phyloP scores from a whole-genome alignment of 345 rosid species.

The Adansonia digitata region DNA sequence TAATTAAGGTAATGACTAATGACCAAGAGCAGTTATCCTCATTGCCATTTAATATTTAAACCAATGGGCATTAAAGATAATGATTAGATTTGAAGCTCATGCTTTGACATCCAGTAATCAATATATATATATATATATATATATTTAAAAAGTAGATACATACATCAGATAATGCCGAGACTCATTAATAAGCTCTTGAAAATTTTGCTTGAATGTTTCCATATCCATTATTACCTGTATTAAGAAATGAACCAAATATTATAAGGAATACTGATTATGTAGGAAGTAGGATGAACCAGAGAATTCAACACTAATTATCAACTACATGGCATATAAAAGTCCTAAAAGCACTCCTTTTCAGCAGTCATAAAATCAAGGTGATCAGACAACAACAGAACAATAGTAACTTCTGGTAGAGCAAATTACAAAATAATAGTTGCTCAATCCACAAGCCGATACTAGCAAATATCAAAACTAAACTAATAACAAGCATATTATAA shows the following conservation, averaged over 20 bases:
- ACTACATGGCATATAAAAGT: neutral
- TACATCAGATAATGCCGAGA: conserved; percentile 49
- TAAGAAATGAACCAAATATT: conserved; percentile 2
- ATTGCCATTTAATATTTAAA: neutral
- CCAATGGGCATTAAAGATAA: neutral
- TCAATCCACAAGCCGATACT: neutral
- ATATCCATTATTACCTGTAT: conserved; percentile 67
- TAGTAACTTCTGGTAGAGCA: neutral
- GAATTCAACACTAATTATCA: neutral
- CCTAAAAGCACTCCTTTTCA: neutral
- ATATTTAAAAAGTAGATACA: conserved; percentile 21
- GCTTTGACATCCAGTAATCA: conserved; percentile 1
- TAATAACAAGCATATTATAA: neutral
- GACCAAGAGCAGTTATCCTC: neutral
- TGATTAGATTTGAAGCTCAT: conserved; percentile 1
- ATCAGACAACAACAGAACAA: neutral
- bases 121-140: no score
- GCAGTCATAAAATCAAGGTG: neutral
- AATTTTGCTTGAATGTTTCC: conserved; percentile 77
- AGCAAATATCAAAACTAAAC: neutral
- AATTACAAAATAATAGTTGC: neutral
- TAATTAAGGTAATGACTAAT: neutral
- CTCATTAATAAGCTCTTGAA: conserved; percentile 41
- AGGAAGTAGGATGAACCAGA: conserved; percentile 6
- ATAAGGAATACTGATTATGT: neutral